Base-by-base conservation (phyloP, 306 rosid species). In the Prosopis cineraria region DNA sequence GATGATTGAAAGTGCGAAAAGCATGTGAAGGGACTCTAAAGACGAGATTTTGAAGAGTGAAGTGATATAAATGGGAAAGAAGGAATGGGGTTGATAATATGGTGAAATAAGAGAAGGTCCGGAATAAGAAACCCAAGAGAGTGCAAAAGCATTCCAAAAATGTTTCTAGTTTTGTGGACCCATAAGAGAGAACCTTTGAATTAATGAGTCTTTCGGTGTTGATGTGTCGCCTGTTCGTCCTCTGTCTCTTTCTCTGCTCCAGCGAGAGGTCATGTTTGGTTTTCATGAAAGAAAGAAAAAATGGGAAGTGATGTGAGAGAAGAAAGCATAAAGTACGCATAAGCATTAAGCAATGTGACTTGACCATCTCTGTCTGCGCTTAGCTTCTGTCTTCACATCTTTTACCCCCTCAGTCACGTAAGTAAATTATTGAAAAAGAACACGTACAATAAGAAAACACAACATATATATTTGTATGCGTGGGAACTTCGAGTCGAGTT, bases 321-420 rank as follows among this genome's bases (percentile, higher is more conserved):
- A 83, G 90, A 58, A 79, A 37, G 79, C 64, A 76, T 76, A 62
- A 73, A 86, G 90, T 78, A 86, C 86, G 74, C 67, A 72, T 58
- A 63, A 63, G 43, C 10, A 37, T 27, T 78, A 82, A 76, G 91
- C 66, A 85, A 87, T 83, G 91, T 90, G 95, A 92, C 97, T 79
- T 65, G 80, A 92, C 89, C 81, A 85, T 73, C 31, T 81, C 43
- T 69, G 4, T 48, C 50, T 86, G 73, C 67, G 62, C 79, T 74
- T 71, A 80, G 68, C 63, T 33, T 76, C 86, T 87, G 85, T 65
- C 68, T 84, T 65, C 80, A 30, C 80, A 90, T 90, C 90, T 90
- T 90, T 92, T 92, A 82, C 81, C 95, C 81, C 75, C 95, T 92
- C 82, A 62, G 34, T 87, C 84, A 92, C 97, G 95, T 86, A 73